Conservation (phyloP, 225 moss, liverwort and hornwort species). For the Neckera pumila region DNA sequence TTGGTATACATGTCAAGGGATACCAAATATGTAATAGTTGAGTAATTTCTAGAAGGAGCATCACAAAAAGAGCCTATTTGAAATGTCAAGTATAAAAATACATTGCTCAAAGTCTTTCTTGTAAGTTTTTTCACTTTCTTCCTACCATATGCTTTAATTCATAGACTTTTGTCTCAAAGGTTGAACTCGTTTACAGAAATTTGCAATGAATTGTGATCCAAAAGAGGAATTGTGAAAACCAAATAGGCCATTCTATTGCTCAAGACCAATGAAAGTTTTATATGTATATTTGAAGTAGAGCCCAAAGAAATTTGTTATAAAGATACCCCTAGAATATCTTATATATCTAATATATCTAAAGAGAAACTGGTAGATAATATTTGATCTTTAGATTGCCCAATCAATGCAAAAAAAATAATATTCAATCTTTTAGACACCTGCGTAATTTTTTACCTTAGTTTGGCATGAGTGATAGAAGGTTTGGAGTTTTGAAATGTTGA, state of each 20-base stretch:
- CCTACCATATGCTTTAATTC: background rate
- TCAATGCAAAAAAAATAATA: background rate
- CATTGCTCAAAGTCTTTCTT: background rate
- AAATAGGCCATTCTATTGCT: background rate
- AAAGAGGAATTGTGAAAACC: background rate
- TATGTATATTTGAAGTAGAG: background rate
- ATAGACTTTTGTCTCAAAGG: fast-evolving
- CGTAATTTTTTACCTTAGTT: no score
- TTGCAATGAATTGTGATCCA: background rate
- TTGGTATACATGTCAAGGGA: background rate
- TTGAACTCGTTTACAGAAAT: background rate
- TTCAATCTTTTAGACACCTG: fast-evolving
- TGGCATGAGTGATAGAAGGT: no score
- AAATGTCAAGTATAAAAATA: background rate
- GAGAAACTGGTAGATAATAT: no score
- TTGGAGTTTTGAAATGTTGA: background rate
- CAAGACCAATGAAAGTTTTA: background rate
- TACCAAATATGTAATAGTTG: no score
- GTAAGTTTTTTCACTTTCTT: background rate
- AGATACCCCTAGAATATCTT: background rate
- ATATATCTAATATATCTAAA: background rate
- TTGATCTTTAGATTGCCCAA: background rate
- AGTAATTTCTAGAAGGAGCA: no score
- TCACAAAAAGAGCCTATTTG: background rate
- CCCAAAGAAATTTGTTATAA: background rate